Conservation (phyloP, 768 basidiomycete species). For the Phlebiopsis gigantea region DNA sequence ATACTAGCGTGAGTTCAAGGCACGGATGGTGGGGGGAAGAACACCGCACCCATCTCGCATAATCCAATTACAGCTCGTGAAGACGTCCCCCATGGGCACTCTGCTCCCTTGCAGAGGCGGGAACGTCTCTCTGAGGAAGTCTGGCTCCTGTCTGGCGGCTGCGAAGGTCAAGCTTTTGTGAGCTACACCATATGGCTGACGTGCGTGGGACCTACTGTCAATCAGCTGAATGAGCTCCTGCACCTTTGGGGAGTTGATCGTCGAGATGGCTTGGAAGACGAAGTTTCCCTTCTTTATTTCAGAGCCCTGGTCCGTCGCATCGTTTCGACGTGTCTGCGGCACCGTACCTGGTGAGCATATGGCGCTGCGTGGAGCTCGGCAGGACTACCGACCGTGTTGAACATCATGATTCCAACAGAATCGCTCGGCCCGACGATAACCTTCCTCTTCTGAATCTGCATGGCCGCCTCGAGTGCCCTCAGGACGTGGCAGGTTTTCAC, state of each 20-base stretch:
- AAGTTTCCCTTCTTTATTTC: constrained; percentile 68
- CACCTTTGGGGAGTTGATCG: constrained; percentile 76
- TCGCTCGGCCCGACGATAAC: constrained; percentile 87
- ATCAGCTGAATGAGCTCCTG: constrained; percentile 73
- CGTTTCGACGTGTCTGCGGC: constrained; percentile 30
- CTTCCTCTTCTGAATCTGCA: constrained; percentile 87
- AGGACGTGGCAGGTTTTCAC: constrained; percentile 72
- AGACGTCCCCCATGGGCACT: constrained; percentile 82
- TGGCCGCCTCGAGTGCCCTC: constrained; percentile 74
- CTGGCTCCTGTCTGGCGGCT: constrained; percentile 66
- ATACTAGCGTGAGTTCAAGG: not conserved
- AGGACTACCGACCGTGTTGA: constrained; percentile 77
- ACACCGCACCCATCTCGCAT: constrained; percentile 74
- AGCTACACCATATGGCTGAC: not conserved
- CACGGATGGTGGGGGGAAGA: not conserved
- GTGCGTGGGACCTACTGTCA: constrained; percentile 47
- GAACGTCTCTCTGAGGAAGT: constrained; percentile 51
- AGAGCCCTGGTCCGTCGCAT: constrained; percentile 33
- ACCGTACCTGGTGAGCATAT: not conserved
- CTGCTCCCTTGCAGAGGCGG: constrained; percentile 53
- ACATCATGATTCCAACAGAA: constrained; percentile 84
- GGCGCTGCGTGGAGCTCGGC: not conserved
- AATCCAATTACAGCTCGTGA: constrained; percentile 87
- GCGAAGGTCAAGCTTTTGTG: constrained; percentile 8
- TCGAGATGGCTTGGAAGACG: constrained; percentile 71